Base-by-base conservation (phyloP, 106 monocot genomes). In the Chionographis japonica region DNA sequence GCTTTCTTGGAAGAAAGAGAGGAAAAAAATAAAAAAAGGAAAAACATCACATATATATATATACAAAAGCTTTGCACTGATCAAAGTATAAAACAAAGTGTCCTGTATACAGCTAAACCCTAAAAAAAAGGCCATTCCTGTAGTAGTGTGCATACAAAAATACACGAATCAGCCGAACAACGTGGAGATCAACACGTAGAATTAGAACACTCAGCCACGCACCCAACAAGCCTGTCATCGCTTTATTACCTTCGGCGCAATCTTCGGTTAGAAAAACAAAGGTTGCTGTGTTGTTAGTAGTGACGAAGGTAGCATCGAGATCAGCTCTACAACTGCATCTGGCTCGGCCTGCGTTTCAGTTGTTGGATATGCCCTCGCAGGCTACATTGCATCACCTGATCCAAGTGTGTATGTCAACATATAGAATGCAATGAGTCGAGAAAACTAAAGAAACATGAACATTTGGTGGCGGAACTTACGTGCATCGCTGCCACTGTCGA, bases 351-450 rank as follows among this genome's bases (percentile, higher is more conserved):
- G 10, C 74, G 62, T 67, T 75, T 77, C 53, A 72, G 64, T 75
- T 84, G 84, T 66, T 78, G 41, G 18, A 88, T 52, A 16, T 78
- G 77, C 6, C 80, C 72, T 57, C 56, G 77, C 35, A 84, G 68
- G 52, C 84, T 88, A 52, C 88, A 84, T 56, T 84, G 83, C 50
- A 72, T 84, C 57, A 88, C 83, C 87, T 87, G 83, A 11, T 62
- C 6, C 13, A 18, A 40, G 35, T 6, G 16, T 11, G 38, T 10
- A 18, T 55, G 20, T 54, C 13, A 40, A 63, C 4, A 41, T 39
- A 5, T 17, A 37, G 12, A 46, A 9, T 1, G 19, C 15, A 17
- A 20, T 18, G 40, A 14, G 10, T 27, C n/a, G 37, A 19, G 49
- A 54, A 58, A 11, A 13, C 2, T 17, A 61, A 37, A 38, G 8